These are phyloP conservation scores for Auricularia heimuer DNA, from an alignment of 768 basidiomycete species.

Conservation along the genomic window DNA sequence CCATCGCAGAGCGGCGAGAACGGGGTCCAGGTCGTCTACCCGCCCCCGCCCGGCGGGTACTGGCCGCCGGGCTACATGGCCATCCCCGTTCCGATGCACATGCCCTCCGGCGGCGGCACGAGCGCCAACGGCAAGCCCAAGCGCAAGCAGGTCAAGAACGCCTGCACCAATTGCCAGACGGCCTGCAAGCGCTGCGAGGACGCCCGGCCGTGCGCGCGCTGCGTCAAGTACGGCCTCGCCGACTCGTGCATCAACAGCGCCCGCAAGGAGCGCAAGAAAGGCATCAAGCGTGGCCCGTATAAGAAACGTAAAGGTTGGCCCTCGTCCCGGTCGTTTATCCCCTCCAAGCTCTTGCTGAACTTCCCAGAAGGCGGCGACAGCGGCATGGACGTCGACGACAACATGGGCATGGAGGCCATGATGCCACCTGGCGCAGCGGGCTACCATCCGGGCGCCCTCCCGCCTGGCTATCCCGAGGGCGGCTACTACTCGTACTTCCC, in stretches of 20 bases:
- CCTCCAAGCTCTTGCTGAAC: not conserved
- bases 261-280: conserved; percentile 56
- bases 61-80: conserved; percentile 7
- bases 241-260: conserved; percentile 49
- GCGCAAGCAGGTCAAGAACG: conserved; percentile 52
- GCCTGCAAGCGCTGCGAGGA: conserved; percentile 53
- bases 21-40: not conserved
- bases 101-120: conserved; percentile 14
- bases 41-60: not conserved
- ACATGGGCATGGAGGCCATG: not conserved
- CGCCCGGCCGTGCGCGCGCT: conserved; percentile 51
- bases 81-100: conserved; percentile 19
- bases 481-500: conserved; percentile 6
- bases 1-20: not conserved
- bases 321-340: not conserved
- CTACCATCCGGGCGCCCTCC: not conserved
- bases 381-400: not conserved
- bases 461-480: not conserved
- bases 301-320: conserved; percentile 32
- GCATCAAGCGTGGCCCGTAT: conserved; percentile 48
- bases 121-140: conserved; percentile 22
- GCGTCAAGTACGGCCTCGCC: conserved; percentile 51
- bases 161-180: conserved; percentile 50
- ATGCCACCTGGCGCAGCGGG: not conserved
- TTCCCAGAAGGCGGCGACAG: not conserved